Percentiles rank a stretch among this genome's conserved stretches.
Evolutionary conservation across 2,329 filamentous ascomycete species (phyloP).

Genomic region (Aspergillus niger): DNA sequence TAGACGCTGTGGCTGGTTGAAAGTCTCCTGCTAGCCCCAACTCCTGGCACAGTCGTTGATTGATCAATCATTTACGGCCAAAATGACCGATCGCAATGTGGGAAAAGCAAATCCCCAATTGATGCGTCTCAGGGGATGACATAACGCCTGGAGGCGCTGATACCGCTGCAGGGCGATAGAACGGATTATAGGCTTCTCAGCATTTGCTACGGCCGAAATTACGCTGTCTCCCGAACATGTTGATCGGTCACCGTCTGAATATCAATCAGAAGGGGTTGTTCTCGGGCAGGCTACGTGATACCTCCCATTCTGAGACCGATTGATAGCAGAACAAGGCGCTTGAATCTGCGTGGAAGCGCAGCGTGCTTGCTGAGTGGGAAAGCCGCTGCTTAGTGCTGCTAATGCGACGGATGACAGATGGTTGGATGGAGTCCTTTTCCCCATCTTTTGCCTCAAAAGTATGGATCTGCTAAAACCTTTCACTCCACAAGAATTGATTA

Average conservation of each 20-base stretch:
- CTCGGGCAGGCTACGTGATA: neutral
- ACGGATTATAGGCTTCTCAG: neutral
- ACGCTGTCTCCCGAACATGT: neutral
- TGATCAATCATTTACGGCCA: neutral
- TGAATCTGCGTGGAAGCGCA: neutral
- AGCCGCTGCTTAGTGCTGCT: neutral
- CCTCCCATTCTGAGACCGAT: neutral
- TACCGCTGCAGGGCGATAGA: neutral
- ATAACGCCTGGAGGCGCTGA: neutral
- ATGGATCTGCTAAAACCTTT: slow-evolving; percentile 9
- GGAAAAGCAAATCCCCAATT: neutral
- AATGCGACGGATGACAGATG: slow-evolving; percentile 1
- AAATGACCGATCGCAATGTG: slow-evolving; percentile 5
- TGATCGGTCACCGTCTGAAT: neutral
- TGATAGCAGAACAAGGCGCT: neutral
- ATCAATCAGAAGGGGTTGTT: neutral
- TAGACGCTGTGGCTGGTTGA: slow-evolving; percentile 5
- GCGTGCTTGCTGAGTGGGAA: neutral
- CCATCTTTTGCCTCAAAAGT: slow-evolving; percentile 11
- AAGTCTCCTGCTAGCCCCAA: neutral
- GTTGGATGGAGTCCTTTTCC: slow-evolving; percentile 6
- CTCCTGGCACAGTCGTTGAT: neutral
- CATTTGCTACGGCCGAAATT: neutral
- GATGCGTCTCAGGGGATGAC: slow-evolving; percentile 1
- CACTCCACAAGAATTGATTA: slow-evolving; percentile 12